Evolutionary conservation across 2,329 filamentous ascomycete genomes (phyloP), one percentile per base, ranked within the genome.

Genomic region (Chaetomium sp.): DNA sequence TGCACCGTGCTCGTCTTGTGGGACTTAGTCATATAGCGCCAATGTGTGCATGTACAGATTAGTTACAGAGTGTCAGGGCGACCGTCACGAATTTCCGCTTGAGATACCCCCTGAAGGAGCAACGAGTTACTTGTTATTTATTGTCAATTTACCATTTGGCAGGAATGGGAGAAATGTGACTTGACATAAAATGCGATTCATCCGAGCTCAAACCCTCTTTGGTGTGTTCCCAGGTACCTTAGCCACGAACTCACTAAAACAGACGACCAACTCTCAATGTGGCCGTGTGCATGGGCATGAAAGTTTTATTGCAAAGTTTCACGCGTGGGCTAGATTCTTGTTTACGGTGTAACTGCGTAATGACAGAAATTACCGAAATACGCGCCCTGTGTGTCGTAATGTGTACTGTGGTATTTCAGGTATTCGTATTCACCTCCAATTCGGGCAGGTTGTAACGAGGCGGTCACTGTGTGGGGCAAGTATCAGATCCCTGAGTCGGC

Each of bases 1-100:
- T 93, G 91, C 76, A 82, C 87, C 29, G 90, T 90, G 74, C 78
- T 95, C 70, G 82, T 95, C 38, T 77, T 90, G 25, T 94, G 90
- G 90, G 91, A 95, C 80, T 77, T 93, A 70, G 79, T 94, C 45
- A 81, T 87, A 21, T 72, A 71, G 57, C 13, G 33, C 27, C 13
- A 31, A 2, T 21, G 13, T 16, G 12, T 29, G 27, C 19, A 31
- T 16, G 10, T 19, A n/a, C n/a, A n/a, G n/a, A 5, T 13, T 13
- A 10, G 9, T 38, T 25, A 19, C n/a, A 8, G 4, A 9, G n/a
- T 27, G 19, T 42, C 49, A 16, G 25, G 25, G 50, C 16, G 50
- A 29, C 16, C 50, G 23, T 31, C 23, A 13, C 27, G 23, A 27
- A 16, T 19, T 29, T 53, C 27, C 4, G 23, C 50, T 13, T 10